Base-by-base conservation (phyloP, 140 eudicot genomes). In the Anethum foeniculum region DNA sequence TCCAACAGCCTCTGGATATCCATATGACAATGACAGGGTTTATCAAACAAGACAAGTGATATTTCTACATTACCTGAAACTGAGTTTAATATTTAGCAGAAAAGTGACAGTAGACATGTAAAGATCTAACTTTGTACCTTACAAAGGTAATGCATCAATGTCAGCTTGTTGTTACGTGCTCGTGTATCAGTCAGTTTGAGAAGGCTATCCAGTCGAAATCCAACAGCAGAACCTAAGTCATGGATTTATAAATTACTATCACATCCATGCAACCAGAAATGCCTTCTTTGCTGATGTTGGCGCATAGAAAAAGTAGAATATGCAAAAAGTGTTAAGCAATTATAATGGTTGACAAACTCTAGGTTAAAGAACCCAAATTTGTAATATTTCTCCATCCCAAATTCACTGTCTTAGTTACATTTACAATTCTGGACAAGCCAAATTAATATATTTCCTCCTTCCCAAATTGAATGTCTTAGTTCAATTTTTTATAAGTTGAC, bases 131-230 rank as follows among this genome's bases (percentile, higher is more conserved):
- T 38, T 39, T 77, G 43, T 85, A 94, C 98, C 95, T 94, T 94
- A 85, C 97, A 94, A 80, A 94, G 96, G 89, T 94, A 94, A 83
- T 94, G 94, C 98, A 94, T 89, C 72, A 94, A 88, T 54, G 98
- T 94, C 95, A 90, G 87, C 87, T 90, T 92, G 86, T 88, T 92
- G 87, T 89, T 92, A 48, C 91, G 82, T 23, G 98, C 97, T 81
- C 96, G 95, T 25, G 97, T 94, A 77, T 94, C 98, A 7, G 92
- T 90, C 58, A 94, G 98, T 85, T 94, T 94, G 23, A 92, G 91
- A 36, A 94, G 93, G 87, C 97, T 94, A 84, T 94, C 98, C 91
- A 94, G 88, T 85, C 88, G 88, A 85, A 94, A 94, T 65, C 96
- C 98, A 83, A 92, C 87, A 85, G 98, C 98, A 88, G 97, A 88